Evolutionary conservation across 164 flowering plant species (phyloP), one percentile per base, ranked within the genome.

Genomic region (Tetracentron sinense): DNA sequence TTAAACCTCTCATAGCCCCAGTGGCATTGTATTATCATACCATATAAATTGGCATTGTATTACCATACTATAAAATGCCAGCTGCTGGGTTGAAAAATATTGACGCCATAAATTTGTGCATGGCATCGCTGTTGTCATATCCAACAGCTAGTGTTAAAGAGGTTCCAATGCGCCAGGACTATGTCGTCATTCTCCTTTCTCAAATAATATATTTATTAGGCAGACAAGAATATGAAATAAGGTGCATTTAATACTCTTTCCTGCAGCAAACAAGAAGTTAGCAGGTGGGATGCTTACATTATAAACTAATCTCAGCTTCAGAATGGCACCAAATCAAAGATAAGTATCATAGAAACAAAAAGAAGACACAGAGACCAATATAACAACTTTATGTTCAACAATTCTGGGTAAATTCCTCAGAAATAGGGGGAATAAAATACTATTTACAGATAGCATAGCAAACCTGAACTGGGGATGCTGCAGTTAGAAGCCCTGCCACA

Each of bases 391-490:
- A 38, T 38, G 14, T 8, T 8, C 8, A 1, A 38, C 44, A 38
- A 4, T 10, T 4, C 14, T 1, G 8, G 8, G 14, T 38, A 38
- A 38, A 38, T 38, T 10, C 14, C 11, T 8, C 4, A 4, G 44
- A 38, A 38, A 38, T 4, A 1, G 14, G 14, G 5, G 44, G 44
- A 2, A 8, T 38, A n/a, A 42, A 19, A 10, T 17, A 6, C 8
- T 6, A 3, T 21, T 44, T 26, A 8, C 2, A 47, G 42, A 17
- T 17, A 17, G 19, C 44, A 12, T 67, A 8, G 35, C 63, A 61
- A 56, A 89, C 98, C 95, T 92, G 96, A 57, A 92, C 86, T 56
- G 95, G 91, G 42, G 95, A 69, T 58, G 98, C 95, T 25, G 98
- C 98, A 16, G 80, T 84, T 42, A 92, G 77, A 57, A 88, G 81